Evolutionary conservation across 345 rosid species (phyloP).

Genomic region (Populus ilicifolia): DNA sequence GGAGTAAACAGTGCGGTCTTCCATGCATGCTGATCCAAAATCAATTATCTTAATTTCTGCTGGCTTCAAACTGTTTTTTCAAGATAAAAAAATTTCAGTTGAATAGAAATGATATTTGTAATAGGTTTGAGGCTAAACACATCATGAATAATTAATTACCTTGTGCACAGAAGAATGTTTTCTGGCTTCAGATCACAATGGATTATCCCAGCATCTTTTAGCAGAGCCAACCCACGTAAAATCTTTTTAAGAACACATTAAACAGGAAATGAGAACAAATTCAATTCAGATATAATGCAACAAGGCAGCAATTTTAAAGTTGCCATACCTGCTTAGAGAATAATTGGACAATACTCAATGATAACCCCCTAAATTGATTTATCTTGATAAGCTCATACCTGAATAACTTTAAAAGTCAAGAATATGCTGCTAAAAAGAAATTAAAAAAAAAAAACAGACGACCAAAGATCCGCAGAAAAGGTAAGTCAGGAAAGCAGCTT

Average conservation of each 20-base stretch:
- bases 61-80: constrained; percentile 70
- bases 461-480: background rate
- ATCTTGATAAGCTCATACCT: constrained; percentile 98
- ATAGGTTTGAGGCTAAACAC: constrained; percentile 12
- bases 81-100: constrained; percentile 19
- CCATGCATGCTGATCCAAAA: constrained; percentile 99
- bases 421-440: constrained; percentile 14
- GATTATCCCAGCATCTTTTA: constrained; percentile 95
- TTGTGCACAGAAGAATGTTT: constrained; percentile 88
- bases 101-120: constrained; percentile 3
- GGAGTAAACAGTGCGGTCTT: constrained; percentile 95
- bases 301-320: constrained; percentile 2
- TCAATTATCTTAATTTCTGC: constrained; percentile 96
- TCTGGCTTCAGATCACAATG: constrained; percentile 99
- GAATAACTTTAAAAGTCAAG: constrained; percentile 31
- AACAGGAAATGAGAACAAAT: constrained; percentile 12
- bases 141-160: constrained; percentile 46
- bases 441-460: background rate
- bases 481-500: constrained; percentile 3
- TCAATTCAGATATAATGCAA: constrained; percentile 9
- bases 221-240: constrained; percentile 75
- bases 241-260: constrained; percentile 44
- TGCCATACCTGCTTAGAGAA: constrained; percentile 87
- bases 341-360: constrained; percentile 89
- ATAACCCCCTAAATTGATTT: constrained; percentile 87